Conservation (phyloP, 495 filamentous ascomycete genomes). For the Aspergillus campestris region DNA sequence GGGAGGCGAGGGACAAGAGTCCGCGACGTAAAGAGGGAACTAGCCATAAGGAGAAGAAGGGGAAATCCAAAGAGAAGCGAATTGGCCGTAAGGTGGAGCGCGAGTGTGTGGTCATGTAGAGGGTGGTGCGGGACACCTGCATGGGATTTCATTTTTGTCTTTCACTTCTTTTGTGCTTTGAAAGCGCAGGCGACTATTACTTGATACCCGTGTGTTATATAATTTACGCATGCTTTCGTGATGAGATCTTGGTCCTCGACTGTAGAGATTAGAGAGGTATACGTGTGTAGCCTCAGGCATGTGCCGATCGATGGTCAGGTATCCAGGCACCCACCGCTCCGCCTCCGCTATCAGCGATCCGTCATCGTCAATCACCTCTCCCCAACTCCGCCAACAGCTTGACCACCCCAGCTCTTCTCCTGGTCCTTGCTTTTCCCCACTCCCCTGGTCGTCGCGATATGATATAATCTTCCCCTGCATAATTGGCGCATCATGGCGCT, state of each 20-base stretch:
- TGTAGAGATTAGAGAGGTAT: background rate
- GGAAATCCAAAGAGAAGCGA: slow-evolving; percentile 36
- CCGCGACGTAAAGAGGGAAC: slow-evolving; percentile 21
- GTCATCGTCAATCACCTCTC: slow-evolving; percentile 9
- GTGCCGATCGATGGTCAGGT: slow-evolving; percentile 2
- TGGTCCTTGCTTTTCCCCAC: slow-evolving; percentile 1
- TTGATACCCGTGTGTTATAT: background rate
- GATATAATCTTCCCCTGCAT: slow-evolving; percentile 19
- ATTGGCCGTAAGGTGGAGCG: slow-evolving; percentile 51
- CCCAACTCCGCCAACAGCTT: slow-evolving; percentile 5
- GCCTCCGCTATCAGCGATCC: slow-evolving; percentile 5
- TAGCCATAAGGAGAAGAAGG: slow-evolving; percentile 23
- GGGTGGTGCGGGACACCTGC: background rate
- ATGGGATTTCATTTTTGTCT: too few relatives aligned
- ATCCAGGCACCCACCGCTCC: slow-evolving; percentile 10
- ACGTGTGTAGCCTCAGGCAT: slow-evolving; percentile 3
- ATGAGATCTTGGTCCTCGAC: background rate
- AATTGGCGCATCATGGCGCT: slow-evolving; percentile 45
- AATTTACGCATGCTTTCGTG: slow-evolving; percentile 8
- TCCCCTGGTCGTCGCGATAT: slow-evolving; percentile 17
- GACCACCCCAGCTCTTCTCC: background rate
- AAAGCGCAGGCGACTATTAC: too few relatives aligned
- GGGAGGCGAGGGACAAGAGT: slow-evolving; percentile 25
- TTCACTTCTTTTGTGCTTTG: too few relatives aligned
- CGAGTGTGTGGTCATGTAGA: slow-evolving; percentile 59